Evolutionary conservation across 352 stramenopile genomes (phyloP), one percentile per base, ranked within the genome.

Genomic region (Pythium guiyangense): DNA sequence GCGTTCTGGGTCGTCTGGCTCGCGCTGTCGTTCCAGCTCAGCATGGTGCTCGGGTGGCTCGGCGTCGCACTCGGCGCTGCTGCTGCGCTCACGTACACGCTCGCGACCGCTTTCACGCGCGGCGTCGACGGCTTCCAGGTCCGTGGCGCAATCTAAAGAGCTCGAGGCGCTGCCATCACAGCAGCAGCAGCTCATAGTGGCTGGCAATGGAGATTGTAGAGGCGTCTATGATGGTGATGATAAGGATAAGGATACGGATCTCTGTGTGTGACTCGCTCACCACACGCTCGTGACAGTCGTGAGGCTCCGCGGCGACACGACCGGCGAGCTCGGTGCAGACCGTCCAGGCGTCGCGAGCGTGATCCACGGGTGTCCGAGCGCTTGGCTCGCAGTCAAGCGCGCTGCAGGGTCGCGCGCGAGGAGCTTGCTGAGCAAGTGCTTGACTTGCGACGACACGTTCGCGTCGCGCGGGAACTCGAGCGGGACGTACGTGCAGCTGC

Each of bases 341-440:
- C 60, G 64, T 25, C 70, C 66, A 25, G 52, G 57, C 11, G 60
- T 37, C 20, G 59, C 65, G 11, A 71, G 59, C n/a, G 72, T 77
- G 54, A 96, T 79, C 88, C 87, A 97, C 9, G 86, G 77, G 58
- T 97, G 91, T 5, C 69, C 60, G 9, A 97, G 70, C 1, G 91
- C 84, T 49, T 95, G 72, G 18, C 73, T 71, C 3, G 88, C 88
- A 5, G 86, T 96, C 29, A 95, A 68, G 14, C 91, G 81, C 52
- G 73, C 64, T 22, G 64, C 56, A 25, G 85, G 90, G 51, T 96
- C 74, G 49, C 73, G 73, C 18, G 86, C 76, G 47, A 97, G 43
- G n/a, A 97, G 63, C 26, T 65, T 62, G 22, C 43, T 42, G 22
- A 97, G 66, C 22, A 97, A 66, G 31, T 96, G 71, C 54, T 88